These are phyloP conservation scores for Lecanicillium sp. DNA, from an alignment of 2,329 filamentous ascomycete species.

Conservation along the genomic window DNA sequence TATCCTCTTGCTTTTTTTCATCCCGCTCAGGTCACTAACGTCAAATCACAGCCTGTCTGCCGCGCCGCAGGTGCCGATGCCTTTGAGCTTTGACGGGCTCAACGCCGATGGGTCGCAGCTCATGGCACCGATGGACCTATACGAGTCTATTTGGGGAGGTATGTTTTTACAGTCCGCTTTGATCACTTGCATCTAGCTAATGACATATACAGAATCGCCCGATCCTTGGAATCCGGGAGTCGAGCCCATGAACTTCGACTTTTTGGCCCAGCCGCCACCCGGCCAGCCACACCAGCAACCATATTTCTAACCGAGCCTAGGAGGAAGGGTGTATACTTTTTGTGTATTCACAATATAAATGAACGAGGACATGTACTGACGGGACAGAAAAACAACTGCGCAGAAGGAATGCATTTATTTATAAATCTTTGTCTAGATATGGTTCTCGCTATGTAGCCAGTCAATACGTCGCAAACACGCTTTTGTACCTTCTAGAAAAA, in stretches of 20 bases:
- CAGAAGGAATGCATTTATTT: neutral
- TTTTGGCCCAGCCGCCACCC: conserved; percentile 52
- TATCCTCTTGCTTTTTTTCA: neutral
- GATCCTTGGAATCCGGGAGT: conserved; percentile 52
- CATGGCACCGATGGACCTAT: conserved; percentile 62
- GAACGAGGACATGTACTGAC: neutral
- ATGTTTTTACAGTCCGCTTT: conserved; percentile 24
- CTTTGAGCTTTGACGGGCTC: conserved; percentile 38
- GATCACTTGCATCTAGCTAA: neutral
- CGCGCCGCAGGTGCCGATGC: conserved; percentile 31
- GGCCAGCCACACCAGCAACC: conserved; percentile 53
- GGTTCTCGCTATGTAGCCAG: too few relatives aligned
- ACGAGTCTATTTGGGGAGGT: conserved; percentile 65
- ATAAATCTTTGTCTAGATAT: too few relatives aligned
- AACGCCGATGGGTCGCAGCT: conserved; percentile 52
- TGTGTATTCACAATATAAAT: neutral
- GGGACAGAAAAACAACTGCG: neutral
- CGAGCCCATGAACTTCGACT: conserved; percentile 55
- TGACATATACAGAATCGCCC: conserved; percentile 43
- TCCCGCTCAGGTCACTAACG: conserved; percentile 16
- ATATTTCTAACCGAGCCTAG: conserved; percentile 39
- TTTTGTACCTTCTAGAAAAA: too few relatives aligned
- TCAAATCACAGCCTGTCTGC: conserved; percentile 28
- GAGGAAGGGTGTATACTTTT: neutral
- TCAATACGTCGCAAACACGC: too few relatives aligned